A percentile compares a stretch with the other conserved stretches of the same genome.
phyloP scores from a whole-genome alignment of 2,329 filamentous ascomycete genomes.

The Fusarium coffeatum region DNA sequence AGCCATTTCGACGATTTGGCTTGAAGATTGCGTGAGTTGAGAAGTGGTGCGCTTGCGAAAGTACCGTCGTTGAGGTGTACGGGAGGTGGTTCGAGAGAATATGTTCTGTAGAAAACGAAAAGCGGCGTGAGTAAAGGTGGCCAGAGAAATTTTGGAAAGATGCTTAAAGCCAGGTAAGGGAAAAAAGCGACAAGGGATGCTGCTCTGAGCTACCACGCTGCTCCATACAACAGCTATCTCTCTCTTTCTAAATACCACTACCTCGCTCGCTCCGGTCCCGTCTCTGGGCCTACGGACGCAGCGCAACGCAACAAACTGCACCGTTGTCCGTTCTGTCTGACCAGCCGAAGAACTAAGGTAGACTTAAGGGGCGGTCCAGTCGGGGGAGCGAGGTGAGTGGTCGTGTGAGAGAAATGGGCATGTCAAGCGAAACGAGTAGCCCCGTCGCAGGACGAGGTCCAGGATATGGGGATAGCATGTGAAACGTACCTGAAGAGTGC shows the following conservation, averaged over 20 bases:
- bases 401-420: constrained; percentile 43
- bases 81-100: constrained; percentile 27
- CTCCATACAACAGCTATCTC: constrained; percentile 21
- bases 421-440: constrained; percentile 42
- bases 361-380: constrained; percentile 41
- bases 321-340: constrained; percentile 11
- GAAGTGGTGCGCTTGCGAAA: constrained; percentile 26
- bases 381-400: constrained; percentile 24
- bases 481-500: constrained; percentile 36
- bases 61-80: constrained; percentile 14
- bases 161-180: constrained; percentile 27
- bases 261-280: constrained; percentile 27
- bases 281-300: constrained; percentile 25
- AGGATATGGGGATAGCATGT: constrained; percentile 17
- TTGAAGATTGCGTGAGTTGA: constrained; percentile 14
- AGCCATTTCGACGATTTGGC: constrained; percentile 46
- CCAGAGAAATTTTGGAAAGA: constrained; percentile 40
- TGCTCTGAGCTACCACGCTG: constrained; percentile 15
- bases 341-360: constrained; percentile 26
- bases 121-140: constrained; percentile 45
- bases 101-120: constrained; percentile 38
- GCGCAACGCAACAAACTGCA: constrained; percentile 14
- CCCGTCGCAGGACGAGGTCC: constrained; percentile 30
- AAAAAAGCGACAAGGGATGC: constrained; percentile 31
- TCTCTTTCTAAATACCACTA: not conserved